Evolutionary conservation across 2,329 filamentous ascomycete species (phyloP), one percentile per base, ranked within the genome.

Genomic region (Sclerotiophoma versabilis): DNA sequence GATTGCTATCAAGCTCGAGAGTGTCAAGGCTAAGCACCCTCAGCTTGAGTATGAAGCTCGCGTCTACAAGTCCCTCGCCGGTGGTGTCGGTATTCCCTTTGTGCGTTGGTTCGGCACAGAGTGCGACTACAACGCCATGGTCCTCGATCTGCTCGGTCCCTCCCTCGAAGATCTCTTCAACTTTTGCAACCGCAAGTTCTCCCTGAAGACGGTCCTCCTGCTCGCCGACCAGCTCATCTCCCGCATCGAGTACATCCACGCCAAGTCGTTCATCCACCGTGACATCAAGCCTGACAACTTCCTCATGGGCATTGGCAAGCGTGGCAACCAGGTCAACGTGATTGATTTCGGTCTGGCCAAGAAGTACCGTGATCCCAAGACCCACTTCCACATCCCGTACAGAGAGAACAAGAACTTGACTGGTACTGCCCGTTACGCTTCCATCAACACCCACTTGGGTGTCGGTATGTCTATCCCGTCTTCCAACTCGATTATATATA

Each of bases 231-330:
- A 99, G 82, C 88, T 97, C 77, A 98, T 99, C 77, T 98, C 93
- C 64, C 93, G 95, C 71, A 97, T 99, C 78, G 95, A 99, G 81
- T 98, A 98, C 82, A 99, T 99, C 71, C 95, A 99, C 78, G 95
- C 95, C 82, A 98, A 98, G 81, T 97, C 92, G 8, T 98, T 99
- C 79, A 98, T 98, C 76, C 95, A 99, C 81, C 93, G 95, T 79
- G 95, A 99, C 78, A 99, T 99, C 83, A 99, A 99, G 85, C 95
- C 95, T 27, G 95, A 99, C 84, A 98, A 99, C 86, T 99, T 98
- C 82, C 84, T 98, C 43, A 97, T 98, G 93, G 93, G 93, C 60
- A 98, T 98, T 70, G 95, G 95, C 75, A 98, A 98, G 86, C 92
- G 93, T 73, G 95, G 95, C 64, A 99, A 98, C 82, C 93, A 98